Percentiles rank a stretch among this genome's conserved stretches.
These are phyloP conservation scores for Boletus subcaerulescens DNA, from an alignment of 768 basidiomycete species.

Conservation along the genomic window DNA sequence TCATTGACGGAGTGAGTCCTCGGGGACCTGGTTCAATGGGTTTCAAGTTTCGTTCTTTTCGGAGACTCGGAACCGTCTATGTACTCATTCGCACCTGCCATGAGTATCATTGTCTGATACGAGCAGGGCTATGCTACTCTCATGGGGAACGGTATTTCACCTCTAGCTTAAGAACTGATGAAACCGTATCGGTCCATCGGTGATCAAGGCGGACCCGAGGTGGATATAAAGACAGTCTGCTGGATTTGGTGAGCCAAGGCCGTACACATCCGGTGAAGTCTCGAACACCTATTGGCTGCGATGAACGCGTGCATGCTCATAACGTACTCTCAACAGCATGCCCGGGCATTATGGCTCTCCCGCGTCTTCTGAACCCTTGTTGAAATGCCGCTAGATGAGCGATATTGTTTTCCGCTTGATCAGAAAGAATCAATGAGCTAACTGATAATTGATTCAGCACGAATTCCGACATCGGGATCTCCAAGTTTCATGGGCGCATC, in stretches of 20 bases:
- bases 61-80: background rate
- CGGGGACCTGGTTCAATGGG: background rate
- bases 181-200: slow-evolving; percentile 2
- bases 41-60: background rate
- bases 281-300: background rate
- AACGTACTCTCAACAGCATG: slow-evolving; percentile 1
- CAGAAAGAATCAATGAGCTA: background rate
- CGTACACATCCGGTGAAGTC: background rate
- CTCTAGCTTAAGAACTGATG: background rate
- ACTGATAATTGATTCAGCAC: background rate
- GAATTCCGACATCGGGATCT: background rate
- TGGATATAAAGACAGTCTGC: background rate
- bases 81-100: background rate
- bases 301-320: background rate
- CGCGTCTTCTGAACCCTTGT: background rate
- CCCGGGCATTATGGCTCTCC: background rate
- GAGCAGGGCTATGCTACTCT: background rate
- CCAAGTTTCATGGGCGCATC: slow-evolving; percentile 10
- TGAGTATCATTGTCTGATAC: background rate
- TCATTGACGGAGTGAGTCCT: background rate
- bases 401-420: background rate
- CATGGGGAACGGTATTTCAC: background rate
- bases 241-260: background rate
- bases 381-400: background rate
- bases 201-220: slow-evolving; percentile 2